Conservation (phyloP, 176 grass and related monocot genomes). For the Tuctoria greenei region DNA sequence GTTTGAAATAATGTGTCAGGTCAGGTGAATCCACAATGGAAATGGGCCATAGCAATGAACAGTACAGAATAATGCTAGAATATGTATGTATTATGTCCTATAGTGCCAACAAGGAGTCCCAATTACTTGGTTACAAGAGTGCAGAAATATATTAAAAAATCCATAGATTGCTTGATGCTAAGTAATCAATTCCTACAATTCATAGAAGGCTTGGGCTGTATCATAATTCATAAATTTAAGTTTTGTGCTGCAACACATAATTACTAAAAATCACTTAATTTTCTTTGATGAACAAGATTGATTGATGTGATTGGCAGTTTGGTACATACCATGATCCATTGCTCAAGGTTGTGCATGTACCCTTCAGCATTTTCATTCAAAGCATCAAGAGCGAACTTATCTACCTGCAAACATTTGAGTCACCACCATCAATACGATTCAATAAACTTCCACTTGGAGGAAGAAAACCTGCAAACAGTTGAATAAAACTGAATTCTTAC, state of each 20-base stretch:
- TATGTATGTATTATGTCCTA: background rate
- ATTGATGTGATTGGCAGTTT: constrained; percentile 10
- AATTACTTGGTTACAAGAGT: background rate
- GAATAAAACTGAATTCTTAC: constrained; percentile 41
- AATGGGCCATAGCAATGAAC: background rate
- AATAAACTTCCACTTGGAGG: constrained; percentile 6
- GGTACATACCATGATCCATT: constrained; percentile 76
- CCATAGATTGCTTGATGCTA: background rate
- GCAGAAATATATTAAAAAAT: constrained; percentile 12
- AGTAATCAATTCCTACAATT: background rate
- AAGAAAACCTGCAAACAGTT: background rate
- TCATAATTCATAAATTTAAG: background rate
- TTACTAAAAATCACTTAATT: background rate
- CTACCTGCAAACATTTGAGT: constrained; percentile 59
- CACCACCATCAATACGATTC: background rate
- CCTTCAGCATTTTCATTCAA: constrained; percentile 93
- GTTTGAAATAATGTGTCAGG: constrained; percentile 18
- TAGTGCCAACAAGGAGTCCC: background rate
- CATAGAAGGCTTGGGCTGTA: background rate
- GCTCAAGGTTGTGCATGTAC: constrained; percentile 93
- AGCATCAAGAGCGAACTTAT: constrained; percentile 90
- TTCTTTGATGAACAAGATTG: background rate
- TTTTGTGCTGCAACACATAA: constrained; percentile 5
- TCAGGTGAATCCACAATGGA: background rate
- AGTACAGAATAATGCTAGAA: background rate